Evolutionary conservation across 2,329 filamentous ascomycete genomes (phyloP).

Genomic region (Curvularia eragrostidis): DNA sequence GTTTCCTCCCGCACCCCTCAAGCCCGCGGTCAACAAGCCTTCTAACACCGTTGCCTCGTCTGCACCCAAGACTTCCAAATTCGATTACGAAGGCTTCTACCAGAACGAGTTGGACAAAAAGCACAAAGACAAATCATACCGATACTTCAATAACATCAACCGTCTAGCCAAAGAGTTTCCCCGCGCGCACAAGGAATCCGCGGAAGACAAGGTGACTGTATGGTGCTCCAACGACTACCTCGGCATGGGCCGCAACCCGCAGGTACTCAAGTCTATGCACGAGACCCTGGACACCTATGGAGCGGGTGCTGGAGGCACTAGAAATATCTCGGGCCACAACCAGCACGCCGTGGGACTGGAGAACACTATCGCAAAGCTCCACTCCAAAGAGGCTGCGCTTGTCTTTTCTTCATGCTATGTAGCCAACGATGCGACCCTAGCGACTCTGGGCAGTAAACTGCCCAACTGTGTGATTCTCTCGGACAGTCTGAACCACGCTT

Average conservation of each 20-base stretch:
- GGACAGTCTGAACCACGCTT: constrained; percentile 96
- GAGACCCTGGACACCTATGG: constrained; percentile 93
- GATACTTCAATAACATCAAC: constrained; percentile 99
- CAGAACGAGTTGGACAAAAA: constrained; percentile 91
- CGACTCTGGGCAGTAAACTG: constrained; percentile 94
- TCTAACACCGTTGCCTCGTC: constrained; percentile 54
- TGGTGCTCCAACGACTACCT: constrained; percentile 99
- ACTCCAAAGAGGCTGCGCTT: constrained; percentile 88
- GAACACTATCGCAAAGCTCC: constrained; percentile 80
- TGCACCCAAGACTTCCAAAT: constrained; percentile 63
- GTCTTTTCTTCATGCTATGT: constrained; percentile 99
- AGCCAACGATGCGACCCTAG: constrained; percentile 94
- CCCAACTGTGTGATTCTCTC: constrained; percentile 98
- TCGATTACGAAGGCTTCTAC: constrained; percentile 93
- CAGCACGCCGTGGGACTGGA: constrained; percentile 89
- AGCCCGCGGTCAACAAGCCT: constrained; percentile 29
- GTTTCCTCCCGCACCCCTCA: constrained; percentile 39
- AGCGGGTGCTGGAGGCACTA: constrained; percentile 90
- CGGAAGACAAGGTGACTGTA: constrained; percentile 88
- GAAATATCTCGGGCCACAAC: constrained; percentile 98
- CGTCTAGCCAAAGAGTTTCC: constrained; percentile 95
- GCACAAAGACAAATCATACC: constrained; percentile 99
- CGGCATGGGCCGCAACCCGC: constrained; percentile 91
- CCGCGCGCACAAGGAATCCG: constrained; percentile 84
- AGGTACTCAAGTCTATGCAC: constrained; percentile 91